Evolutionary conservation across 1,139 yeast species (phyloP), one percentile per base, ranked within the genome.

Genomic region (Scheffersomyces quercinus): DNA sequence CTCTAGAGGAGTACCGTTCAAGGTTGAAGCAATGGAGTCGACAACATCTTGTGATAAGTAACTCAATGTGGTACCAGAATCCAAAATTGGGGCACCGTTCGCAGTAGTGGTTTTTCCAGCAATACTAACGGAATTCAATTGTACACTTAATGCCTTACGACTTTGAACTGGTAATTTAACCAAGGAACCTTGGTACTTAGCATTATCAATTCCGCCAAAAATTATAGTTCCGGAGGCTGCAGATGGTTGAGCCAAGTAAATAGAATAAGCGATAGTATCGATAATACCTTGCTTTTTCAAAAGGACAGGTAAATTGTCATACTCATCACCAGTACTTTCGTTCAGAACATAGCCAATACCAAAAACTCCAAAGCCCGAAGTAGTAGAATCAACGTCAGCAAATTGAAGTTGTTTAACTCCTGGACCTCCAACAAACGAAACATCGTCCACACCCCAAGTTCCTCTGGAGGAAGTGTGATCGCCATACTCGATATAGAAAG

Each of bases 161-260:
- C 20, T 16, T 16, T 16, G 20, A 16, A 16, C 31, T 12, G n/a
- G 31, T 8, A 16, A 16, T 16, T 12, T 2, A 4, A 46, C 41
- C 44, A 64, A 59, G 3, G 40, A 39, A 11, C 65, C 68, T 5
- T 44, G 31, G 44, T 57, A 63, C 50, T 65, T 65, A 28, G 59
- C 63, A 12, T 49, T 47, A 41, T 66, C 71, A 38, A 57, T 49
- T 14, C 67, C 71, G 6, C 70, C 71, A 44, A 66, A 65, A 24
- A 66, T 48, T 20, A 65, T 36, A 3, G 58, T 41, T 2, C 70
- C 69, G 12, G 51, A 20, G 9, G 40, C 32, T 3, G 53, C 47
- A n/a, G 31, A 28, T 10, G 46, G 44, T 16, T 51, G 26, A 43
- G 55, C 46, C 49, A 60, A 51, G 47, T 50, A 61, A 24, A 62